Evolutionary conservation across 345 rosid species (phyloP), one percentile per base, ranked within the genome.

Genomic region (Odontarrhena argentea): DNA sequence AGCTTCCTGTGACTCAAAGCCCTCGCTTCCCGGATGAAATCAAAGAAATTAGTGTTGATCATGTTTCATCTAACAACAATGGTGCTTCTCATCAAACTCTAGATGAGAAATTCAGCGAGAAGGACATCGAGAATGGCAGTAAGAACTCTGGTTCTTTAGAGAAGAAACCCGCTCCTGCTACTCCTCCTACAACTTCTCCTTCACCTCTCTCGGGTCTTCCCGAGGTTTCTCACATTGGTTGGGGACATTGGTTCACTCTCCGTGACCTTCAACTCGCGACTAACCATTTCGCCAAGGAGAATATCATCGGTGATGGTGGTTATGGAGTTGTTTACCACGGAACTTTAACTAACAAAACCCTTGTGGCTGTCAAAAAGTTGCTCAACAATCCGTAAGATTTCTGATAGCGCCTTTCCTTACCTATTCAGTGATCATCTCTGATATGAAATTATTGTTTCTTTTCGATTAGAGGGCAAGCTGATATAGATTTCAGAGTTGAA

Each of bases 191-290:
- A 68, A 76, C 89, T 40, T 68, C 87, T 7, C 82, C 87, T 60
- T 90, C 96, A 1, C 97, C 97, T 60, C 82, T 88, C 71, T 77
- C 86, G 28, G 97, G 92, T 50, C 80, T 90, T 63, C 94, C 94
- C 13, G 97, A 93, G 60, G 85, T 82, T 74, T 90, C 98, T 14
- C 94, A 83, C 40, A 80, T 88, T 37, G 98, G 97, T 49, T 93
- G 98, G 98, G 98, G 98, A 43, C 98, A 90, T 54, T 93, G 98
- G 98, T 93, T 93, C 79, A 93, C 97, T 47, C 79, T 93, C 55
- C 82, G 98, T 73, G 98, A 93, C 69, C 86, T 93, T 47, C 90
- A 90, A 30, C 72, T 80, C 15, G 94, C 94, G n/a, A 93, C 97
- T 12, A 81, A 78, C 63, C 83, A 79, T 57, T 93, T 93, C 74